Evolutionary conservation across 805 yeast genomes (phyloP), one percentile per base, ranked within the genome.

Genomic region (Vanderwaltozyma verrucispora): DNA sequence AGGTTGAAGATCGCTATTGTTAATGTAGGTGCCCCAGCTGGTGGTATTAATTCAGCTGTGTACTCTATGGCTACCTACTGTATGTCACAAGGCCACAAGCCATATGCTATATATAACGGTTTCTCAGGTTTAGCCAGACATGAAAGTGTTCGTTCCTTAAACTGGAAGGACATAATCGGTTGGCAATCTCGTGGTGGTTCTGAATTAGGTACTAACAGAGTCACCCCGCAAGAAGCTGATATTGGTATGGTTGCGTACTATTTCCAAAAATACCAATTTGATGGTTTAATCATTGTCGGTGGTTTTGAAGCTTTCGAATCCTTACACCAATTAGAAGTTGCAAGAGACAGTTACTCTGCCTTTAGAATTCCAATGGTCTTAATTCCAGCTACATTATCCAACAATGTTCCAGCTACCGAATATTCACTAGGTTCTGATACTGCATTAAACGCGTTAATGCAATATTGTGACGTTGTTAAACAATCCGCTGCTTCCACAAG

Each of bases 281-380:
- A 82, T 48, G 94, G 92, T 21, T 66, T 82, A 53, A 64, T 82
- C 34, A 63, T 82, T 17, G 77, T 81, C 47, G 94, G 94, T 53
- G 94, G 94, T 1, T 82, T 82, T 55, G 94, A 82, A 62, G 84
- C 83, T 5, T 80, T 80, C 49, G 68, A 71, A n/a, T 74, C 89
- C 7, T 66, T 82, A 50, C 71, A 79, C 51, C 76, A 80, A 62
- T 67, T 82, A 50, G 75, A 77, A 47, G 62, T 61, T 36, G 77
- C 80, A 18, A 70, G 83, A 56, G 49, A 59, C 15, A 68, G 67
- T 49, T 82, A 75, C 55, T 85, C 88, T 16, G 72, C 77, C 7
- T 81, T 82, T 64, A 68, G 77, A 47, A 80, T 82, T 40, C 94
- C 94, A 47, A 75, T 79, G 77, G 77, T 79, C 39, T 72, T 77